Conservation (phyloP, 2,329 filamentous ascomycete genomes). For the Achaetomium macrosporum region DNA sequence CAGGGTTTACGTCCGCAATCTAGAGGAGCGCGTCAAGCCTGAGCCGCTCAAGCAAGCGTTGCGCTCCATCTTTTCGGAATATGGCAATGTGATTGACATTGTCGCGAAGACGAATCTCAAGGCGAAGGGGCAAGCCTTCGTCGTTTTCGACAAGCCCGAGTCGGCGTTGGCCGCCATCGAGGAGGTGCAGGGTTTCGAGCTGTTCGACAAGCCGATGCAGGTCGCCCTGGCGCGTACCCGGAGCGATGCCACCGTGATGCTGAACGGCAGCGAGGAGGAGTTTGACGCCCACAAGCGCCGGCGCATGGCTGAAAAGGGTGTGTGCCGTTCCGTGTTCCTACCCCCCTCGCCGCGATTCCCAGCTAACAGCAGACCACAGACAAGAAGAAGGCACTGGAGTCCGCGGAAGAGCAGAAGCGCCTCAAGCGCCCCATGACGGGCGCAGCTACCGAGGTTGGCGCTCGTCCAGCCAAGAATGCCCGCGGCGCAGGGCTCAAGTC, state of each 20-base stretch:
- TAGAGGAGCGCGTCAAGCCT: constrained; percentile 87
- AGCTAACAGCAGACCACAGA: constrained; percentile 36
- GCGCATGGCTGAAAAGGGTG: constrained; percentile 85
- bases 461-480: constrained; percentile 60
- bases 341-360: neutral
- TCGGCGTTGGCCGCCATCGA: constrained; percentile 77
- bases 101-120: constrained; percentile 73
- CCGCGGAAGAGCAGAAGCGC: constrained; percentile 70
- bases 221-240: constrained; percentile 74
- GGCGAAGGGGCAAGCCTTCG: constrained; percentile 90
- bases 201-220: constrained; percentile 88
- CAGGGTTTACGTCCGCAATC: constrained; percentile 70
- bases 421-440: constrained; percentile 53
- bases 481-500: constrained; percentile 71
- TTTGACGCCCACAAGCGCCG: constrained; percentile 82
- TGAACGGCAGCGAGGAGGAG: constrained; percentile 68
- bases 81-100: constrained; percentile 72
- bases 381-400: constrained; percentile 76
- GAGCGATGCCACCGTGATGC: constrained; percentile 81
- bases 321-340: constrained; percentile 18
- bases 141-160: constrained; percentile 81
- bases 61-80: constrained; percentile 75
- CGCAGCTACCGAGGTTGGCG: constrained; percentile 37
- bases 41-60: constrained; percentile 70
- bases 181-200: constrained; percentile 83